Evolutionary conservation across 1,284 basidiomycete genomes (phyloP).

Genomic region (Dichomitus squalens): DNA sequence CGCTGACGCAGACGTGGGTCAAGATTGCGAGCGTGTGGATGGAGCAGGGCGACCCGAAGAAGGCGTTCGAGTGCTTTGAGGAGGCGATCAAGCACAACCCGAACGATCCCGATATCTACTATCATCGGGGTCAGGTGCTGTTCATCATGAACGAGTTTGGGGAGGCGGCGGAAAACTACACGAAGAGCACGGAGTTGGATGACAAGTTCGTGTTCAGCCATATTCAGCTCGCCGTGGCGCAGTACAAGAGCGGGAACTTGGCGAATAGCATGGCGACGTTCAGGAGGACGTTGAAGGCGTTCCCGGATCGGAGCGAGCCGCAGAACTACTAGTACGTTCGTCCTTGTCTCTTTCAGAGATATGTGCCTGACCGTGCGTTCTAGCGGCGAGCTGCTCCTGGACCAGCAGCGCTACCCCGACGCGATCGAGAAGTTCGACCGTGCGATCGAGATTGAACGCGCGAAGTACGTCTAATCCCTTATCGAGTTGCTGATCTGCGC

Average conservation of each 20-base stretch:
- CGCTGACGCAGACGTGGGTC: slow-evolving; percentile 89
- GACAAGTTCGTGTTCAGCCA: slow-evolving; percentile 90
- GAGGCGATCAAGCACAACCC: slow-evolving; percentile 84
- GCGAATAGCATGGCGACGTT: slow-evolving; percentile 89
- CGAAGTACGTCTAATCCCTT: slow-evolving; percentile 47
- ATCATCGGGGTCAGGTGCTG: slow-evolving; percentile 98
- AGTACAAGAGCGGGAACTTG: slow-evolving; percentile 88
- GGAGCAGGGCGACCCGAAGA: slow-evolving; percentile 85
- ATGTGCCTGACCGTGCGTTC: not conserved
- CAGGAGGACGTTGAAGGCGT: slow-evolving; percentile 77
- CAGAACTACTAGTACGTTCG: slow-evolving; percentile 86
- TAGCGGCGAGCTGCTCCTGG: slow-evolving; percentile 94
- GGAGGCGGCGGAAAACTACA: slow-evolving; percentile 89
- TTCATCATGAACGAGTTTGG: slow-evolving; percentile 95
- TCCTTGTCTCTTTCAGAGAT: not conserved
- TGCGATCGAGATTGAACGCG: slow-evolving; percentile 87
- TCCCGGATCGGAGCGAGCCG: slow-evolving; percentile 85
- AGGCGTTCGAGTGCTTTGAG: slow-evolving; percentile 92
- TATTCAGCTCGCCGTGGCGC: slow-evolving; percentile 96
- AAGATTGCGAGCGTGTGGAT: slow-evolving; percentile 98
- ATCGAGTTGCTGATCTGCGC: not conserved
- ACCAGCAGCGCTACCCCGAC: slow-evolving; percentile 89
- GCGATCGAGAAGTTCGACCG: slow-evolving; percentile 95
- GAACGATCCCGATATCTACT: slow-evolving; percentile 95
- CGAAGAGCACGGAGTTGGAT: slow-evolving; percentile 85